A percentile compares a stretch with the other conserved stretches of the same genome.
Conservation (phyloP, 257 asterid genomes). For the Paraleonurus japonicus region DNA sequence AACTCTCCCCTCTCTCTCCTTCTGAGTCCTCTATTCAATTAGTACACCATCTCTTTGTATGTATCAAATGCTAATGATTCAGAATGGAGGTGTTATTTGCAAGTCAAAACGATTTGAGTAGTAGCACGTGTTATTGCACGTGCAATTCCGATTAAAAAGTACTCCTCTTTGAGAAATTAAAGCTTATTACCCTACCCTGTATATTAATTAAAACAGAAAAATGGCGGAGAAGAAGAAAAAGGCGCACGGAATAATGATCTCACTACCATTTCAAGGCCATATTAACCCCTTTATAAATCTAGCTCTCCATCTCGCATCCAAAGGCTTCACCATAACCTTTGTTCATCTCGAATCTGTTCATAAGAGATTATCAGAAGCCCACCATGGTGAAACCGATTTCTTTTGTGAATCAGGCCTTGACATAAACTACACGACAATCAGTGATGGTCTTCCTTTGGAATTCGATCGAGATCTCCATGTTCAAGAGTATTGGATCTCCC, state of each 20-base stretch:
- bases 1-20: too few relatives aligned
- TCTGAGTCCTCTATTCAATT: too few relatives aligned
- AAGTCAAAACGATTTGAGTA: too few relatives aligned
- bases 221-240: slow-evolving; percentile 8
- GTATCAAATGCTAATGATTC: too few relatives aligned
- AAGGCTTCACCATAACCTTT: slow-evolving; percentile 53
- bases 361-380: slow-evolving; percentile 39
- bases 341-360: slow-evolving; percentile 53
- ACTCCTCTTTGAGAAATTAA: too few relatives aligned
- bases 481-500: slow-evolving; percentile 22
- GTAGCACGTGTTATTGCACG: too few relatives aligned
- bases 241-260: slow-evolving; percentile 56
- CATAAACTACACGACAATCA: slow-evolving; percentile 43
- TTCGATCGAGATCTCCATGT: slow-evolving; percentile 32
- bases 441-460: slow-evolving; percentile 44
- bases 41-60: too few relatives aligned
- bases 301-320: slow-evolving; percentile 63
- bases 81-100: too few relatives aligned
- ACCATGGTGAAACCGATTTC: slow-evolving; percentile 2
- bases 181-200: too few relatives aligned
- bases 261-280: slow-evolving; percentile 69
- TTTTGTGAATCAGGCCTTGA: slow-evolving; percentile 48
- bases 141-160: too few relatives aligned
- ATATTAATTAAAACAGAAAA: neutral
- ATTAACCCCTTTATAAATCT: slow-evolving; percentile 55